Evolutionary conservation across 2,329 filamentous ascomycete species (phyloP), one percentile per base, ranked within the genome.

Genomic region (Chaetothyriales sp.): DNA sequence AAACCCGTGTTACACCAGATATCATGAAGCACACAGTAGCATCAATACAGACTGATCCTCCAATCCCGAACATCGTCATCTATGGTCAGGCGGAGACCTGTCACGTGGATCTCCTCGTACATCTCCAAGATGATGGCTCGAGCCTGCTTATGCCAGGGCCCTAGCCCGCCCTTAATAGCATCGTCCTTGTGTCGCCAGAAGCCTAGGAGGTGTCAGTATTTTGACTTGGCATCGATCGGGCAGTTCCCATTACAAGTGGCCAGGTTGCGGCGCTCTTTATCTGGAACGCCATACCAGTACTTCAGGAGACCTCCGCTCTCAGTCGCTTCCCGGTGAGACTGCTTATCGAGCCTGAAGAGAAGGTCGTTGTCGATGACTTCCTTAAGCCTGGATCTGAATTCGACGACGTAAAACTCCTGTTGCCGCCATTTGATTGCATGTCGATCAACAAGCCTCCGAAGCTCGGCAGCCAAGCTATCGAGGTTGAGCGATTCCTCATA

Each of bases 271-370:
- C 83, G 75, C 48, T 83, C 73, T 44, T 65, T 70, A 68, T 93
- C 80, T 18, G 83, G 81, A 32, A 70, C 73, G 1, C 87, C 86
- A 65, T 93, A 95, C 87, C 89, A 95, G 67, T 95, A 95, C 77
- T 94, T 94, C 62, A 95, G 68, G 62, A 95, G 77, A 0, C 87
- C 87, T 5, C 88, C 88, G 60, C 80, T 85, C 42, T 75, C 75
- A 18, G 81, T 82, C 10, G 89, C 89, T 65, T 95, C 88, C 20
- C 77, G 74, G 64, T 95, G 88, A 5, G 84, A 84, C 53, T 79
- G 79, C 62, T 82, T 81, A 66, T 95, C 89, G 28, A 95, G 73
- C 22, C 74, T 73, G 43, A 81, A 81, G 42, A 95, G 74, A 52
- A 83, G 74, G 9, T 77, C 76, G 53, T 79, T 79, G 55, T 86